phyloP scores from a whole-genome alignment of 495 filamentous ascomycete genomes.

The Aspergillus cristatus region DNA sequence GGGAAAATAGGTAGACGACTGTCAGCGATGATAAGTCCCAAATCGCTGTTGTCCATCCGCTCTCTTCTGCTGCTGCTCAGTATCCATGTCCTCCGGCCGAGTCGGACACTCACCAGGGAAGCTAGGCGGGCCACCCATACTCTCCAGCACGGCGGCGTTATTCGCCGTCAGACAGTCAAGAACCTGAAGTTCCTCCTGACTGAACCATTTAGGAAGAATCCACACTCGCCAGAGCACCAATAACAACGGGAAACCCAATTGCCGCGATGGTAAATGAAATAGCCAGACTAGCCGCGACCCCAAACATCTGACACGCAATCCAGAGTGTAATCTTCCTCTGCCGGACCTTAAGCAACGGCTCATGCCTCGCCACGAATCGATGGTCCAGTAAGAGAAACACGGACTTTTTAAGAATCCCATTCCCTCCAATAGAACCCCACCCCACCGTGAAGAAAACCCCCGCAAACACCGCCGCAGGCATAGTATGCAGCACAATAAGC shows the following conservation, averaged over 20 bases:
- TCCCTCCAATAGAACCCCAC: slow-evolving; percentile 56
- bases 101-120: slow-evolving; percentile 13
- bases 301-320: slow-evolving; percentile 54
- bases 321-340: slow-evolving; percentile 57
- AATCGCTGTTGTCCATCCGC: slow-evolving; percentile 7
- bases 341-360: slow-evolving; percentile 49
- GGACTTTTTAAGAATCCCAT: slow-evolving; percentile 65
- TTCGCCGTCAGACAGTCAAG: slow-evolving; percentile 67
- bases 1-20: too few relatives aligned
- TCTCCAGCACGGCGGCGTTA: slow-evolving; percentile 60
- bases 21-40: slow-evolving; percentile 5
- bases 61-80: slow-evolving; percentile 12
- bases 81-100: slow-evolving; percentile 5
- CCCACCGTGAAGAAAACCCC: slow-evolving; percentile 87
- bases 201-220: slow-evolving; percentile 56
- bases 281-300: slow-evolving; percentile 69
- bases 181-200: slow-evolving; percentile 48
- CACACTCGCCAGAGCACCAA: slow-evolving; percentile 59
- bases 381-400: slow-evolving; percentile 55
- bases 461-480: slow-evolving; percentile 69
- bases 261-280: slow-evolving; percentile 86
- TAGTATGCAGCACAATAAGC: slow-evolving; percentile 62
- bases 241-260: slow-evolving; percentile 77
- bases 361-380: slow-evolving; percentile 43
- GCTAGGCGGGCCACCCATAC: slow-evolving; percentile 54